Evolutionary conservation across 2,329 filamentous ascomycete genomes (phyloP), one percentile per base, ranked within the genome.

Genomic region (Cladophialophora exuberans): DNA sequence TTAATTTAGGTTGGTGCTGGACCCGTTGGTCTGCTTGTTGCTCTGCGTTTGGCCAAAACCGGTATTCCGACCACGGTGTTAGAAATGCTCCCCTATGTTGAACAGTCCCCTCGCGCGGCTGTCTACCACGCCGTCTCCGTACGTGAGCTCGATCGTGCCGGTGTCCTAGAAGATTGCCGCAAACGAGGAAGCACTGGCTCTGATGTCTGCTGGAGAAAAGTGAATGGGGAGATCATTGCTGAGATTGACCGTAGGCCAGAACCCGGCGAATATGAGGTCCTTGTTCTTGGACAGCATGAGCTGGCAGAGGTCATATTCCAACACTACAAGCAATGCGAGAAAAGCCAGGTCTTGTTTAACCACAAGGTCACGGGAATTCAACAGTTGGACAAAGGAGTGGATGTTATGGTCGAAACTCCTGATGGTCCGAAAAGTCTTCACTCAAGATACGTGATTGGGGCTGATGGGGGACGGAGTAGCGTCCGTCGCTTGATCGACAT

Each of bases 401-500:
- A 43, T 6, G 38, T 42, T 11, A 13, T 44, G 9, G 48, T 47
- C 9, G 44, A 43, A 6, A 42, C 39, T 11, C 35, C 42, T 10
- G 41, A 41, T 9, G 48, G 48, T 15, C 30, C 9, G 13, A 52
- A 48, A 45, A 11, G 38, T 15, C 15, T 57, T 20, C 33, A 31
- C 25, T 80, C 73, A 5, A 81, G 83, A 63, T 84, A 83, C 63
- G 67, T 76, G 3, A 68, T 75, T 1, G 74, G 73, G 18, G 75
- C 73, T 48, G 74, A 77, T 52, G 73, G 73, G 6, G 73, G 72
- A 3, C 66, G 67, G 6, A 76, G 73, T 54, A 52, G 61, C 0
- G 66, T 76, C 2, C 72, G 74, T 30, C 67, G 68, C 42, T 17
- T 53, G 4, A 17, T 47, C 6, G 51, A 52, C 42, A 38, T 70